Conservation (phyloP, 2,329 filamentous ascomycete species). For the Aspergillus carbonarius region DNA sequence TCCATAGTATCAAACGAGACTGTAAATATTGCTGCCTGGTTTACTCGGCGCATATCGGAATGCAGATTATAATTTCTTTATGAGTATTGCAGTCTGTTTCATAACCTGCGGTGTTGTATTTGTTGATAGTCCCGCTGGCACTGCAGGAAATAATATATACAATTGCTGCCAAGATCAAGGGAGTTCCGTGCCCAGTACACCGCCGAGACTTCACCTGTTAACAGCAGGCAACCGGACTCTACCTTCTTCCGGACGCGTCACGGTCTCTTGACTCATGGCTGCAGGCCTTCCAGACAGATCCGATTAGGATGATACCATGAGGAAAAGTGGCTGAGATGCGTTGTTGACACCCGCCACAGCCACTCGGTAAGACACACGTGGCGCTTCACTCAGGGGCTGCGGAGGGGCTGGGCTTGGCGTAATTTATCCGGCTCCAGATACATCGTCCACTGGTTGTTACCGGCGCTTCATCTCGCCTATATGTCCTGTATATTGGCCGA, state of each 20-base stretch:
- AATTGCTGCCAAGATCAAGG: not conserved
- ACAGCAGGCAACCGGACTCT: not conserved
- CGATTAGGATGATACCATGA: not conserved
- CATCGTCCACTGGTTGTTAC: not conserved
- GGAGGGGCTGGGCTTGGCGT: constrained; percentile 1
- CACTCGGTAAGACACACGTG: constrained; percentile 16
- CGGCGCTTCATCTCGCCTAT: not conserved
- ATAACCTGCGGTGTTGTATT: not conserved
- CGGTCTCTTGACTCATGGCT: not conserved
- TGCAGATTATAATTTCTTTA: not conserved
- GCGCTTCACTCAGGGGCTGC: constrained; percentile 9
- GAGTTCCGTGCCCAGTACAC: not conserved
- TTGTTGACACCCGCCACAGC: constrained; percentile 6
- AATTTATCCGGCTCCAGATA: not conserved
- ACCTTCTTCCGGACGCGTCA: not conserved
- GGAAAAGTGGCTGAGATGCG: constrained; percentile 8
- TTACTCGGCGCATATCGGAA: not conserved
- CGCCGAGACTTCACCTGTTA: not conserved
- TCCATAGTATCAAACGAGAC: not conserved
- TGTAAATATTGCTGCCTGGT: constrained; percentile 6
- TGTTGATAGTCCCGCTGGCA: not conserved
- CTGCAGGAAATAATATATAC: not conserved
- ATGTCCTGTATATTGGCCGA: too few species aligned
- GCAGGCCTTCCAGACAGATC: not conserved
- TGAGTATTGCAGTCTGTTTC: not conserved